Percentiles rank a stretch among this genome's conserved stretches.
These are phyloP conservation scores for Croton setiger DNA, from an alignment of 441 rosid species.

Conservation along the genomic window DNA sequence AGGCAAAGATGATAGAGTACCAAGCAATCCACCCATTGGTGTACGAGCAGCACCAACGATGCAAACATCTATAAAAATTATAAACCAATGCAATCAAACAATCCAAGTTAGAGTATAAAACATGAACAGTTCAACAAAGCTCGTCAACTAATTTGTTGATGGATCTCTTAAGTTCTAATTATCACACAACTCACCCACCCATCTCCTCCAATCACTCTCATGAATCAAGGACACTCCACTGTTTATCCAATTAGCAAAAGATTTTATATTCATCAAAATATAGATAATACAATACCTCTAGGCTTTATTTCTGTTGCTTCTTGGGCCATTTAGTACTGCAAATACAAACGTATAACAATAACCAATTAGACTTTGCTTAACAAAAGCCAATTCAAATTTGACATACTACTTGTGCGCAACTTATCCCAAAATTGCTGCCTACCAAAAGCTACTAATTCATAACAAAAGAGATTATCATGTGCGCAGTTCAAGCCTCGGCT, in stretches of 20 bases:
- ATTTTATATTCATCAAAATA: background rate
- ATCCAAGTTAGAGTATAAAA: background rate
- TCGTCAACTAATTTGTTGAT: background rate
- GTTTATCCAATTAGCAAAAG: background rate
- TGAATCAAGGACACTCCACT: too few relatives aligned
- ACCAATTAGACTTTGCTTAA: background rate
- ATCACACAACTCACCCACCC: background rate
- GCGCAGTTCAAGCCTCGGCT: background rate
- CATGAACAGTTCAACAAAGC: background rate
- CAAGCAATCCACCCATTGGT: slow-evolving; percentile 93
- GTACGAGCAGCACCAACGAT: slow-evolving; percentile 97
- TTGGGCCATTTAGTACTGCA: slow-evolving; percentile 50
- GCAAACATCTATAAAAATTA: slow-evolving; percentile 64
- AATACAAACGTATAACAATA: slow-evolving; percentile 34
- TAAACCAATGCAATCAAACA: slow-evolving; percentile 16
- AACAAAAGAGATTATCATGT: background rate
- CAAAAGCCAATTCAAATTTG: background rate
- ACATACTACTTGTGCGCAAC: background rate
- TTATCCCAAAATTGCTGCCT: background rate
- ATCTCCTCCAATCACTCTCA: background rate
- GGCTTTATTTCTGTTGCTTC: slow-evolving; percentile 62
- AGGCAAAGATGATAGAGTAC: slow-evolving; percentile 70
- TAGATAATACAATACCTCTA: slow-evolving; percentile 40
- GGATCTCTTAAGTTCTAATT: background rate
- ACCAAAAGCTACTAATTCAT: background rate